A percentile compares a stretch with the other conserved stretches of the same genome.
These are phyloP conservation scores for Sporodiniella umbellata DNA, from an alignment of 371 early-diverging fungal genomes.

Conservation along the genomic window DNA sequence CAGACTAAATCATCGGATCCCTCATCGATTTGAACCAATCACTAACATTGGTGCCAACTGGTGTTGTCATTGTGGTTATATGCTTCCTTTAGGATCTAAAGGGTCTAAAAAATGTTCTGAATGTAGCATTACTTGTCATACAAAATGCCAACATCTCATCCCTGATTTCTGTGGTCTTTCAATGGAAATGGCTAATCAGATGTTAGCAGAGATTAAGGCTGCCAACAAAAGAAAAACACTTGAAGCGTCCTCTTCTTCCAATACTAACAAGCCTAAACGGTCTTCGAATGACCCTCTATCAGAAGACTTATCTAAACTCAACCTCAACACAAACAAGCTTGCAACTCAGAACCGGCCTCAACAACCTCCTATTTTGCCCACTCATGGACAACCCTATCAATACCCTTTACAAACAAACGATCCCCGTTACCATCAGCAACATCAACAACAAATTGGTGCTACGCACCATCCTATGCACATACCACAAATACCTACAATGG, in stretches of 20 bases:
- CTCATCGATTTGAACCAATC: constrained; percentile 88
- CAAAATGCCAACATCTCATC: constrained; percentile 82
- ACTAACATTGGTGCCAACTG: constrained; percentile 83
- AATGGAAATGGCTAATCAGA: constrained; percentile 80
- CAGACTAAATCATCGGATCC: constrained; percentile 85
- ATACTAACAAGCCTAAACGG: constrained; percentile 12
- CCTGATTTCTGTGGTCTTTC: constrained; percentile 95
- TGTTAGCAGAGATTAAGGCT: constrained; percentile 76
- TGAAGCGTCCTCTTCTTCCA: constrained; percentile 12
- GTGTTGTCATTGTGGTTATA: constrained; percentile 98
- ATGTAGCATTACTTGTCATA: constrained; percentile 85
- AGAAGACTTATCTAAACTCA: constrained; percentile 8
- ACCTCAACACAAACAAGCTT: constrained; percentile 19
- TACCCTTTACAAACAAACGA: constrained; percentile 18
- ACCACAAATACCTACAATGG: not conserved
- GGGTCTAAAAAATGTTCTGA: constrained; percentile 70
- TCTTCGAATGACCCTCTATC: not conserved
- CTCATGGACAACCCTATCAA: constrained; percentile 26
- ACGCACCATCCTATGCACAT: constrained; percentile 2
- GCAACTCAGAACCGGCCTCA: constrained; percentile 8
- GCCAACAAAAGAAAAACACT: constrained; percentile 44
- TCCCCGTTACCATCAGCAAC: constrained; percentile 15
- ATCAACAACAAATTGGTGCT: constrained; percentile 12
- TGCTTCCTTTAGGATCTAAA: constrained; percentile 83
- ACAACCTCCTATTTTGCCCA: constrained; percentile 18